phyloP scores from a whole-genome alignment of 176 grass and related monocot genomes.

The Sorghum bicolor region Sorghum_bicolor_NCBIv3 NC_012873.2:3121501-3122000 shows the following conservation, averaged over 20 bases:
- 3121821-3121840: conserved; percentile 5
- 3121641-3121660: background rate
- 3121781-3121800: background rate
- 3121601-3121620: conserved; percentile 67
- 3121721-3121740: conserved; percentile 52
- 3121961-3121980: background rate
- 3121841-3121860: background rate
- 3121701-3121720: conserved; percentile 71
- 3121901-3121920: background rate
- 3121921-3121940: background rate
- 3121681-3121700: conserved; percentile 25
- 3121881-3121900: background rate
- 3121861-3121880: background rate
- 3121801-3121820: background rate
- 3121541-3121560: conserved; percentile 78
- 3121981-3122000: background rate
- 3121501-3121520: conserved; percentile 72
- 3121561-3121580: conserved; percentile 65
- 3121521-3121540: conserved; percentile 63
- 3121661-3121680: background rate
- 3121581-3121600: conserved; percentile 55
- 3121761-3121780: conserved; percentile 3
- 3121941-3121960: too few relatives aligned
- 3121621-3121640: background rate
- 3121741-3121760: conserved; percentile 28